Evolutionary conservation across 139 green algal species (phyloP).

Genomic region (Tetraselmis chui): DNA sequence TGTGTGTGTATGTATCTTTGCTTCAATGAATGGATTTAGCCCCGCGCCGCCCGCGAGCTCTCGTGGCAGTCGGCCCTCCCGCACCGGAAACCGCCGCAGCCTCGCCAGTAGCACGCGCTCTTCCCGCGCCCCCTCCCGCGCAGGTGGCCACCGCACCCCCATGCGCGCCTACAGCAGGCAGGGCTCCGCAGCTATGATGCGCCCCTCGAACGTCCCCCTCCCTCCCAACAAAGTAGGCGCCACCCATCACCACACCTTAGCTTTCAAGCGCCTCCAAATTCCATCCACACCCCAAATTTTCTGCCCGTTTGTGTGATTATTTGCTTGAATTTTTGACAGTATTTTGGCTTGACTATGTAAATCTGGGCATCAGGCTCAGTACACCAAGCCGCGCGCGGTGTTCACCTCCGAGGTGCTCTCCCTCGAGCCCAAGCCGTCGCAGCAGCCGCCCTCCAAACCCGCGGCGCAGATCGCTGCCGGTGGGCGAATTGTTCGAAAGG

Average conservation of each 20-base stretch:
- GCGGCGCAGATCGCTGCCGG: background rate
- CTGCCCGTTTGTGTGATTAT: too few species aligned
- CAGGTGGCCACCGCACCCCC: background rate
- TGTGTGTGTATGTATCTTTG: background rate
- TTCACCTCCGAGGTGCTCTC: background rate
- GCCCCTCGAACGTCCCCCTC: background rate
- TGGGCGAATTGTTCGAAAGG: background rate
- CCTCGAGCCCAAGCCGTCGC: background rate
- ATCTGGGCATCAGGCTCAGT: background rate
- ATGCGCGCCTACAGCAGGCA: background rate
- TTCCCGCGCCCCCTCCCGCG: background rate
- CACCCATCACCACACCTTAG: too few species aligned
- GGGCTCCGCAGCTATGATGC: background rate
- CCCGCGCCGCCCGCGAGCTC: background rate
- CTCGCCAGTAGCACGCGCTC: background rate
- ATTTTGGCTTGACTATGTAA: too few species aligned
- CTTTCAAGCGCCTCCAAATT: too few species aligned
- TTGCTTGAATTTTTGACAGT: too few species aligned
- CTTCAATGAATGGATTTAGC: background rate
- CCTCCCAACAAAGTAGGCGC: background rate
- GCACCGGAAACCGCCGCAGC: background rate
- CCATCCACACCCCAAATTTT: too few species aligned
- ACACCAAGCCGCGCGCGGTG: background rate
- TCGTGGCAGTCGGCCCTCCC: background rate
- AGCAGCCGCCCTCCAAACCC: background rate